These are phyloP conservation scores for Saccharomycopsis vini DNA, from an alignment of 805 yeast species.

Conservation along the genomic window DNA sequence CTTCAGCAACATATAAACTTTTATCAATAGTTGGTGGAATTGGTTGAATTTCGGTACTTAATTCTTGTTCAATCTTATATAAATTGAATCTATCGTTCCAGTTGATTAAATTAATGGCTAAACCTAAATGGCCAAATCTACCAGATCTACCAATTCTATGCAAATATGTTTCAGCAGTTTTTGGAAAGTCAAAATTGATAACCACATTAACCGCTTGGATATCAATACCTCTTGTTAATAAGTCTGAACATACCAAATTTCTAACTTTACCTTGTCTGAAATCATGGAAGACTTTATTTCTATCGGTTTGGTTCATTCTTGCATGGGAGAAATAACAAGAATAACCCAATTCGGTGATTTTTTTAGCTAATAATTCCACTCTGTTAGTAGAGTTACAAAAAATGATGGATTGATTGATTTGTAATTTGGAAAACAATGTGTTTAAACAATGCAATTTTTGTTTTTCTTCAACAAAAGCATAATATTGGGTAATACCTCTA, in stretches of 20 bases:
- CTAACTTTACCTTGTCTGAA: constrained; percentile 97
- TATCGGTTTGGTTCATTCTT: constrained; percentile 91
- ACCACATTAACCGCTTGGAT: constrained; percentile 98
- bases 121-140: constrained; percentile 95
- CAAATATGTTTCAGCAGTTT: constrained; percentile 92
- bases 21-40: constrained; percentile 92
- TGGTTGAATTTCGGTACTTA: constrained; percentile 95
- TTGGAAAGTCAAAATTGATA: constrained; percentile 96
- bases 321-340: constrained; percentile 97
- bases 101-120: constrained; percentile 91
- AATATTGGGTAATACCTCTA: constrained; percentile 93
- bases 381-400: constrained; percentile 96
- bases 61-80: constrained; percentile 92
- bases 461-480: constrained; percentile 96
- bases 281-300: constrained; percentile 97
- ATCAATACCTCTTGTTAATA: constrained; percentile 96
- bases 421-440: constrained; percentile 87
- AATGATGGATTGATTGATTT: constrained; percentile 92
- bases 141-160: constrained; percentile 99
- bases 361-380: constrained; percentile 90
- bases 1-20: constrained; percentile 78
- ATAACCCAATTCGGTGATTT: constrained; percentile 91
- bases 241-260: constrained; percentile 92
- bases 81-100: constrained; percentile 94
- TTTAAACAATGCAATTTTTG: constrained; percentile 94